Conservation (phyloP, 768 basidiomycete genomes). For the Mycena maculata region DNA sequence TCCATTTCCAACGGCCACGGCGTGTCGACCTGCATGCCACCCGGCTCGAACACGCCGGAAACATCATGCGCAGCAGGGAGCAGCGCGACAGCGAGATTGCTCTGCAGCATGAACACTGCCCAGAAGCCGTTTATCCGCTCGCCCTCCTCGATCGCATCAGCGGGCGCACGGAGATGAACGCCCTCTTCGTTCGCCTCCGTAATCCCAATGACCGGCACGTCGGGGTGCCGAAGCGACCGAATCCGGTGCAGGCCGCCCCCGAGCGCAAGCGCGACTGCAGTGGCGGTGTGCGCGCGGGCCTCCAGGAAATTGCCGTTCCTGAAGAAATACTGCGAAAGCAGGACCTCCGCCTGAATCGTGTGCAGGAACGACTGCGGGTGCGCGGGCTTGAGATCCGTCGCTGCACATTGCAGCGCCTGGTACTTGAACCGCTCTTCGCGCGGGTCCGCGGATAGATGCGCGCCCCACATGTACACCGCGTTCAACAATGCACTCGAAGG, state of each 20-base stretch:
- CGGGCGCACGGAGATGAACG: constrained; percentile 54
- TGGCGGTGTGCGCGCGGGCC: constrained; percentile 67
- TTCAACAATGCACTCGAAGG: constrained; percentile 41
- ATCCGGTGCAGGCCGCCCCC: constrained; percentile 61
- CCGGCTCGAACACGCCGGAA: constrained; percentile 64
- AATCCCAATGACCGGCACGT: constrained; percentile 51
- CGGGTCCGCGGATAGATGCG: constrained; percentile 40
- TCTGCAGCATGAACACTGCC: constrained; percentile 69
- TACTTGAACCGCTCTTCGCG: constrained; percentile 14
- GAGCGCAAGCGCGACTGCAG: constrained; percentile 63
- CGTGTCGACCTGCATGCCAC: constrained; percentile 62
- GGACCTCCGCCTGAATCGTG: constrained; percentile 69
- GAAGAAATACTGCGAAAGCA: constrained; percentile 76
- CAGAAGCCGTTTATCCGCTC: constrained; percentile 78
- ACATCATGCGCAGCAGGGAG: constrained; percentile 66
- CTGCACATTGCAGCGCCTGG: constrained; percentile 56
- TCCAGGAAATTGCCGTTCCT: constrained; percentile 68
- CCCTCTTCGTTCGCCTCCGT: constrained; percentile 43
- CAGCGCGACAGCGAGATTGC: constrained; percentile 64
- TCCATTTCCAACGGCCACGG: constrained; percentile 63
- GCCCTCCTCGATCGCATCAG: constrained; percentile 66
- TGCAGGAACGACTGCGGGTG: constrained; percentile 64
- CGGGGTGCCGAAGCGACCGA: constrained; percentile 45
- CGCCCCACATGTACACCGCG: constrained; percentile 48
- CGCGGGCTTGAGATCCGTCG: constrained; percentile 55